Base-by-base conservation (phyloP, 2,329 filamentous ascomycete species). In the Botrytis deweyae region DNA sequence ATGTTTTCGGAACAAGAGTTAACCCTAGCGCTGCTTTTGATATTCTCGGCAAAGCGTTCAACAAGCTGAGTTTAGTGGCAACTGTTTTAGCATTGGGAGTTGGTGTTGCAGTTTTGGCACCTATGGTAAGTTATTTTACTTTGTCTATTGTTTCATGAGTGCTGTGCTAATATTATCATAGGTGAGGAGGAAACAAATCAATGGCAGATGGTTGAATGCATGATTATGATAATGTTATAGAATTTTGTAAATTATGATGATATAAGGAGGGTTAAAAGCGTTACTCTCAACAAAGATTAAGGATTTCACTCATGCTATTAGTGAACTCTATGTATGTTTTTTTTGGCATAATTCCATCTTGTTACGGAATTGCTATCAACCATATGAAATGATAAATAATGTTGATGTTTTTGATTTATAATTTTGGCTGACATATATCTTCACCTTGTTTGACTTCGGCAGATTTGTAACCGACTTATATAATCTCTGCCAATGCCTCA, bases 21-120 rank as follows among this genome's bases (percentile, higher is more conserved):
- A 89, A 92, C n/a, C 96, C 96, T 0, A 97, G 94, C 82, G 90
- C 92, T 78, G 88, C 92, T 25, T 99, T 99, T 82, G 96, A 99
- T 84, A 90, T 98, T 61, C 85, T 99, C 25, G 96, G 94, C 76
- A 96, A 94, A 83, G 93, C 93, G 3, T 99, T 99, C 83, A 96
- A 95, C 81, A 98, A 97, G 86, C 81, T 94, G 73, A 92, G 94
- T 78, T 88, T 99, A 80, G 82, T 98, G 55, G 86, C 88, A 25
- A 99, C 96, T 0, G 94, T 99, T 55, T 86, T 92, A 59, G 95
- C 93, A 29, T 86, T 98, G 78, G 89, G 88, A 64, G 87, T 89
- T 58, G 94, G 94, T 64, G 95, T 97, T 25, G 82, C 91, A 76
- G 88, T 93, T 73, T 85, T 98, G 80, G 91, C 91, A 71, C 96